These are phyloP conservation scores for Penicillium sp. DNA, from an alignment of 2,329 filamentous ascomycete species.

Conservation along the genomic window DNA sequence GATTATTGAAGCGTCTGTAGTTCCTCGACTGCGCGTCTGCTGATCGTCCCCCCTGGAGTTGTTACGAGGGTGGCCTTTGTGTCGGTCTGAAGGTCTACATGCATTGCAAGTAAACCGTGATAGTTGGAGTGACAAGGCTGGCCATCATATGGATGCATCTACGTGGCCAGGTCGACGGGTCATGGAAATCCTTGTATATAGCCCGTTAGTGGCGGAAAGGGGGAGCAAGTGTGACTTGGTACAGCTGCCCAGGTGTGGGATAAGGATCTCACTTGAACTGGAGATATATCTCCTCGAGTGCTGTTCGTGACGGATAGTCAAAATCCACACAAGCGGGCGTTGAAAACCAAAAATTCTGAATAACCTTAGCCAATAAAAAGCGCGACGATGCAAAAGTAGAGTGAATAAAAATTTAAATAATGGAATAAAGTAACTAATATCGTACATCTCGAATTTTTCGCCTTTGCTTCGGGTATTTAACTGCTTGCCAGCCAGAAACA, in stretches of 20 bases:
- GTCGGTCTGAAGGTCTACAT: slow-evolving; percentile 3
- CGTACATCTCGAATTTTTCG: slow-evolving; percentile 11
- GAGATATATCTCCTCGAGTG: neutral
- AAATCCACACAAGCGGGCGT: neutral
- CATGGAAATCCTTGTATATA: neutral
- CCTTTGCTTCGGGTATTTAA: slow-evolving; percentile 23
- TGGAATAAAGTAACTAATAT: slow-evolving; percentile 9
- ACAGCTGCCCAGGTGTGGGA: too few species aligned
- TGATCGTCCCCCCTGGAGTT: slow-evolving; percentile 1
- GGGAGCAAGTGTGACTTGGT: too few species aligned
- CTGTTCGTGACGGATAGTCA: neutral
- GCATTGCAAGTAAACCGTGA: slow-evolving; percentile 1
- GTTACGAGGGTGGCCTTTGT: neutral
- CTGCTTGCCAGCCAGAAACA: slow-evolving; percentile 17
- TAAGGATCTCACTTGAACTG: too few species aligned
- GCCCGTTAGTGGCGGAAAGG: too few species aligned
- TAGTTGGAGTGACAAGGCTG: neutral
- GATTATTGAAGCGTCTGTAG: neutral
- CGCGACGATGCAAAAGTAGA: neutral
- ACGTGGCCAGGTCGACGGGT: neutral
- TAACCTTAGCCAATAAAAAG: too few species aligned
- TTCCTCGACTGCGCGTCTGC: slow-evolving; percentile 2
- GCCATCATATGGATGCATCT: neutral
- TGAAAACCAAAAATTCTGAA: neutral
- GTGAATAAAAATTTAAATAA: neutral